These are phyloP conservation scores for Acanthamoeba sp. DNA, from an alignment of 208 protist genomes.

Conservation along the genomic window DNA sequence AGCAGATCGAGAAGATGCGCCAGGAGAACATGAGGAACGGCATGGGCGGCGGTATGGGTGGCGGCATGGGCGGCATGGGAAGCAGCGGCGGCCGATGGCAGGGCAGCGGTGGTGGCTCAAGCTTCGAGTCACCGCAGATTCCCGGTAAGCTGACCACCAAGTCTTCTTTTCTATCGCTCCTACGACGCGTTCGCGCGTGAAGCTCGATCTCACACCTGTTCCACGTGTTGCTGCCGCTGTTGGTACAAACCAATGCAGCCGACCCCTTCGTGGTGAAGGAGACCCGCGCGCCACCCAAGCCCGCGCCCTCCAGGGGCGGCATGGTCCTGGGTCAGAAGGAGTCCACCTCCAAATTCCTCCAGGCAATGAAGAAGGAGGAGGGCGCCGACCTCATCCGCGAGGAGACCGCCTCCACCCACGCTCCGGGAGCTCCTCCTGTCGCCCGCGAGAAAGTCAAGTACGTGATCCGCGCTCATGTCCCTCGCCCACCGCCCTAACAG, in stretches of 20 bases:
- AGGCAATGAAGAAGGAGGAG: constrained; percentile 68
- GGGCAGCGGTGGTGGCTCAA: background rate
- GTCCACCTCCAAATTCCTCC: constrained; percentile 45
- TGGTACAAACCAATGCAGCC: too few species aligned
- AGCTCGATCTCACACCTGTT: too few species aligned
- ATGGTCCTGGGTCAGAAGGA: constrained; percentile 71
- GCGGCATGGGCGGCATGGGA: constrained; percentile 50
- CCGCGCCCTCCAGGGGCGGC: background rate
- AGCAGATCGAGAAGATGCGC: constrained; percentile 74
- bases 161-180: too few species aligned
- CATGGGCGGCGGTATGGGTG: too few species aligned
- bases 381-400: constrained; percentile 12
- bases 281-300: background rate
- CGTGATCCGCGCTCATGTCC: too few species aligned
- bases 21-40: constrained; percentile 16
- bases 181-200: too few species aligned
- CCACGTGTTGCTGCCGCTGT: too few species aligned
- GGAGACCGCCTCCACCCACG: background rate
- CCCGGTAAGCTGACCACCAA: background rate
- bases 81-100: constrained; percentile 53
- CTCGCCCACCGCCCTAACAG: too few species aligned
- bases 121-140: background rate
- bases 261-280: constrained; percentile 38
- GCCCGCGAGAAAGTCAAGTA: constrained; percentile 49
- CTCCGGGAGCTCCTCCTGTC: background rate